phyloP scores from a whole-genome alignment of 208 protist genomes.

The Phytomonas sp. region DNA sequence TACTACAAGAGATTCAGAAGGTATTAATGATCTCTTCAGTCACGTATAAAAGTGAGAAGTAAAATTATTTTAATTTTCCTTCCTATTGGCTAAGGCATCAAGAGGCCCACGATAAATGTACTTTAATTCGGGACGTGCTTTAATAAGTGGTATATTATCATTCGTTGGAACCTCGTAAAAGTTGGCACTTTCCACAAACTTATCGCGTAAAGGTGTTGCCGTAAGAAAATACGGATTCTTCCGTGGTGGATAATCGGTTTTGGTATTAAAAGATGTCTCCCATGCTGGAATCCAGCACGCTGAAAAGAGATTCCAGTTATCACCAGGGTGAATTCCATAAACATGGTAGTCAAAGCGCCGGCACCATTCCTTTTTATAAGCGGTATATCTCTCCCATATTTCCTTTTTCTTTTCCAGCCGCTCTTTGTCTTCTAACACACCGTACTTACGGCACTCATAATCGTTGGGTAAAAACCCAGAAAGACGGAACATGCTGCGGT shows the following conservation, averaged over 20 bases:
- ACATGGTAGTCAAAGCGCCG: constrained; percentile 88
- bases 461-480: constrained; percentile 78
- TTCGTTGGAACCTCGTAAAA: constrained; percentile 39
- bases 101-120: constrained; percentile 70
- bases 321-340: constrained; percentile 79
- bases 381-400: constrained; percentile 79
- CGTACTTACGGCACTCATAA: constrained; percentile 82
- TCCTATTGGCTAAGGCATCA: constrained; percentile 11
- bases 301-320: constrained; percentile 76
- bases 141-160: constrained; percentile 46
- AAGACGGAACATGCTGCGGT: constrained; percentile 77
- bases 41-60: neutral
- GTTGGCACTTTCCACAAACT: constrained; percentile 44
- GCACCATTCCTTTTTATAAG: constrained; percentile 88
- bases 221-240: constrained; percentile 89
- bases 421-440: constrained; percentile 72
- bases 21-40: neutral
- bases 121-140: constrained; percentile 65
- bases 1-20: neutral
- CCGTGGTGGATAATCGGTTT: constrained; percentile 74
- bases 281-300: constrained; percentile 68
- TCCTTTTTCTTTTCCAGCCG: constrained; percentile 65
- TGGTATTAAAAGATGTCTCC: constrained; percentile 46
- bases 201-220: constrained; percentile 53
- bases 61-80: neutral